These are phyloP conservation scores for Fonsecaea erecta DNA, from an alignment of 2,329 filamentous ascomycete species.

Conservation along the genomic window DNA sequence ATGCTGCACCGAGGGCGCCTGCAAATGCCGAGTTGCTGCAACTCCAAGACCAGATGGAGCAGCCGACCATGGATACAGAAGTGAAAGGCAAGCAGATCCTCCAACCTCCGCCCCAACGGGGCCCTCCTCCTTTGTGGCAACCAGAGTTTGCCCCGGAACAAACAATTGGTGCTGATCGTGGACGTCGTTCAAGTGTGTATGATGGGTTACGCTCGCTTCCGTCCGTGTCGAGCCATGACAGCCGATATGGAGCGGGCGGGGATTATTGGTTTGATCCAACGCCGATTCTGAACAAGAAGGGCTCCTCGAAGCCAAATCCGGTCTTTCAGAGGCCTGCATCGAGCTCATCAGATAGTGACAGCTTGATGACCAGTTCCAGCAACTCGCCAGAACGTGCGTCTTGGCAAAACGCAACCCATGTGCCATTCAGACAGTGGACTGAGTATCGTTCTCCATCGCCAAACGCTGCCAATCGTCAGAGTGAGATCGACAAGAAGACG, in stretches of 20 bases:
- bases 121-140: conserved; percentile 15
- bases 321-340: conserved; percentile 21
- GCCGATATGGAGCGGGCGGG: conserved; percentile 55
- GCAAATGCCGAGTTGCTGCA: neutral
- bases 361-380: conserved; percentile 13
- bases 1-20: neutral
- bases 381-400: neutral
- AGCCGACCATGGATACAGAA: neutral
- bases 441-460: conserved; percentile 26
- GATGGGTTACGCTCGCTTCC: conserved; percentile 13
- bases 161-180: neutral
- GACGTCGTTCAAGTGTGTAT: conserved; percentile 37
- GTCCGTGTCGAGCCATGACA: conserved; percentile 44
- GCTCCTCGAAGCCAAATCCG: neutral
- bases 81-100: neutral
- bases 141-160: conserved; percentile 8
- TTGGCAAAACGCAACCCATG: neutral
- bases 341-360: conserved; percentile 23
- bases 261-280: conserved; percentile 34
- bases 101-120: conserved; percentile 5
- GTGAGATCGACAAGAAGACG: conserved; percentile 17
- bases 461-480: neutral
- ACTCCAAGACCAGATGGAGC: neutral
- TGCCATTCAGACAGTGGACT: conserved; percentile 22
- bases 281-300: neutral